Conservation (phyloP, 2,329 filamentous ascomycete species). For the Acarospora socialis region DNA sequence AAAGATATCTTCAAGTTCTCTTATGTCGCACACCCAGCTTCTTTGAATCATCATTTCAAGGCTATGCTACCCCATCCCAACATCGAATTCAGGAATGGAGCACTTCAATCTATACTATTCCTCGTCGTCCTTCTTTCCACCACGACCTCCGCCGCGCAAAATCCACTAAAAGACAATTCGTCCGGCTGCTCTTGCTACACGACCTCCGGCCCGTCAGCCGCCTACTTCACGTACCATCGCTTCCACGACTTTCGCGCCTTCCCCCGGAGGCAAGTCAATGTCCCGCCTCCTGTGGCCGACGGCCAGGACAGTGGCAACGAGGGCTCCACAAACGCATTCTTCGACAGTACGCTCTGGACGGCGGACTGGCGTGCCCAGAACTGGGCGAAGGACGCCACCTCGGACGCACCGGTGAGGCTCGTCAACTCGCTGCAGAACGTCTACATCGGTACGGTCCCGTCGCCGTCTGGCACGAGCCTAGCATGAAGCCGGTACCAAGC, state of each 20-base stretch:
- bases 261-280: too few relatives aligned
- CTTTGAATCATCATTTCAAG: too few relatives aligned
- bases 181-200: slow-evolving; percentile 1
- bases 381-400: not conserved
- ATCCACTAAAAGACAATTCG: too few relatives aligned
- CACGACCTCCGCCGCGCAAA: slow-evolving; percentile 1
- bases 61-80: too few relatives aligned
- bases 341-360: not conserved
- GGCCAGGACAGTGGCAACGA: slow-evolving; percentile 1
- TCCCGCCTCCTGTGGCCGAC: not conserved
- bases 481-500: too few relatives aligned
- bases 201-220: not conserved
- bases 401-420: slow-evolving; percentile 25
- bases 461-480: too few relatives aligned
- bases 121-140: not conserved
- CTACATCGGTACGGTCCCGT: slow-evolving; percentile 23
- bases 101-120: too few relatives aligned
- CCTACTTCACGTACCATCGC: slow-evolving; percentile 1
- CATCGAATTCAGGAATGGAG: too few relatives aligned
- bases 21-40: too few relatives aligned
- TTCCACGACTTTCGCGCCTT: slow-evolving; percentile 4
- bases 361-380: not conserved
- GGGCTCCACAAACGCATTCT: not conserved
- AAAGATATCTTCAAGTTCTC: too few relatives aligned
- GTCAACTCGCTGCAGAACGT: slow-evolving; percentile 33